Percentiles rank a stretch among this genome's conserved stretches.
These are phyloP conservation scores for Sanghuangporus sanghuang DNA, from an alignment of 1,284 basidiomycete genomes.

Conservation along the genomic window DNA sequence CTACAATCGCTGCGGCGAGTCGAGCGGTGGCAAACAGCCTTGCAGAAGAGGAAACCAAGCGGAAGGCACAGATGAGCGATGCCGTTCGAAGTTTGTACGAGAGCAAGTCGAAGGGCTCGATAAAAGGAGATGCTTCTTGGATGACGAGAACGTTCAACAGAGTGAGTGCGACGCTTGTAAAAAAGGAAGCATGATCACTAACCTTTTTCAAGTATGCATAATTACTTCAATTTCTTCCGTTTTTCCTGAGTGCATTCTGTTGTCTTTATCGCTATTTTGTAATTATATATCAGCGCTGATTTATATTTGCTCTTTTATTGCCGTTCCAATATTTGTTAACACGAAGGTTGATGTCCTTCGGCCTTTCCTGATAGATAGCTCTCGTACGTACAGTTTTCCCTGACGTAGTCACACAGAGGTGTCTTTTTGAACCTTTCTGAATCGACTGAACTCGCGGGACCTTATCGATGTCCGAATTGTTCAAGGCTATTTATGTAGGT, in stretches of 20 bases:
- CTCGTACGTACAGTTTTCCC: too few species aligned
- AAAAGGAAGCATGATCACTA: not conserved
- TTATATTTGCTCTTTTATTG: not conserved
- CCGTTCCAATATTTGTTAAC: too few species aligned
- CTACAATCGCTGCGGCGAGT: constrained; percentile 51
- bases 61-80: constrained; percentile 70
- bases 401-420: too few species aligned
- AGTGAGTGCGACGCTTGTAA: constrained; percentile 39
- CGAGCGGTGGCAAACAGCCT: constrained; percentile 58
- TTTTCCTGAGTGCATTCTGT: not conserved
- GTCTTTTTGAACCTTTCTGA: too few species aligned
- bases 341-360: too few species aligned
- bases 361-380: too few species aligned
- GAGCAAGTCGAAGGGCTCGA: constrained; percentile 45
- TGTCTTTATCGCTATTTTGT: not conserved
- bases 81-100: constrained; percentile 70
- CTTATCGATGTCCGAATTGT: too few species aligned
- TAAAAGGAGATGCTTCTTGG: constrained; percentile 56
- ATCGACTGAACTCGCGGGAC: too few species aligned
- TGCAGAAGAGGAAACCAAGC: constrained; percentile 66
- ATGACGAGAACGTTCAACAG: constrained; percentile 83
- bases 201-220: not conserved
- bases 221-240: not conserved
- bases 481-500: too few species aligned
- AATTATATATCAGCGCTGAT: not conserved